These are phyloP conservation scores for Arthrocladium fulminans DNA, from an alignment of 2,329 filamentous ascomycete genomes.

Conservation along the genomic window DNA sequence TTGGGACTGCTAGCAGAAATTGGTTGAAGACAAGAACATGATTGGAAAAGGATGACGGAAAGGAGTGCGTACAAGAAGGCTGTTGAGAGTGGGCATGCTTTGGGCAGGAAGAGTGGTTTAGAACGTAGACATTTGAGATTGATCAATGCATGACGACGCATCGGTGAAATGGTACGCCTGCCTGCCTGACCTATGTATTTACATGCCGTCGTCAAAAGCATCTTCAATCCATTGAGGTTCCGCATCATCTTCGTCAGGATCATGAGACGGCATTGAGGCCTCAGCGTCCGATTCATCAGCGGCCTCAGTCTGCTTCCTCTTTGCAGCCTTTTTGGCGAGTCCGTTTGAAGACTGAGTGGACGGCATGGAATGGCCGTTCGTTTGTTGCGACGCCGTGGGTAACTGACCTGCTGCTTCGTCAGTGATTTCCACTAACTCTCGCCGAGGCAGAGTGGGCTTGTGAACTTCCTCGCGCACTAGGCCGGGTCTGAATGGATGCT, in stretches of 20 bases:
- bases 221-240: slow-evolving; percentile 53
- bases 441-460: neutral
- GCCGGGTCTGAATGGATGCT: neutral
- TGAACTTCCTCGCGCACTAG: neutral
- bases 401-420: neutral
- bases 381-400: neutral
- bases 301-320: neutral
- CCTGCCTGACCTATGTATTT: neutral
- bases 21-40: slow-evolving; percentile 18
- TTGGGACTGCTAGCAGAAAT: slow-evolving; percentile 12
- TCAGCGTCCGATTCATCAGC: slow-evolving; percentile 9
- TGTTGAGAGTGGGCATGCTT: slow-evolving; percentile 17
- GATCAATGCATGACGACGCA: neutral
- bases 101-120: slow-evolving; percentile 5
- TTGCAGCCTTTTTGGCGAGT: neutral
- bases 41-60: slow-evolving; percentile 13
- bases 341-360: neutral
- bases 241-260: slow-evolving; percentile 57
- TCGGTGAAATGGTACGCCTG: neutral
- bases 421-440: neutral
- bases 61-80: slow-evolving; percentile 16
- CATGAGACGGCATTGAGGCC: slow-evolving; percentile 49
- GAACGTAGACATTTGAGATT: neutral
- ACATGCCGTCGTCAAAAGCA: slow-evolving; percentile 3
- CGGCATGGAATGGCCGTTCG: neutral